Percentiles rank a stretch among this genome's conserved stretches.
Evolutionary conservation across 495 filamentous ascomycete species (phyloP).

Genomic region (Letharia lupina): DNA sequence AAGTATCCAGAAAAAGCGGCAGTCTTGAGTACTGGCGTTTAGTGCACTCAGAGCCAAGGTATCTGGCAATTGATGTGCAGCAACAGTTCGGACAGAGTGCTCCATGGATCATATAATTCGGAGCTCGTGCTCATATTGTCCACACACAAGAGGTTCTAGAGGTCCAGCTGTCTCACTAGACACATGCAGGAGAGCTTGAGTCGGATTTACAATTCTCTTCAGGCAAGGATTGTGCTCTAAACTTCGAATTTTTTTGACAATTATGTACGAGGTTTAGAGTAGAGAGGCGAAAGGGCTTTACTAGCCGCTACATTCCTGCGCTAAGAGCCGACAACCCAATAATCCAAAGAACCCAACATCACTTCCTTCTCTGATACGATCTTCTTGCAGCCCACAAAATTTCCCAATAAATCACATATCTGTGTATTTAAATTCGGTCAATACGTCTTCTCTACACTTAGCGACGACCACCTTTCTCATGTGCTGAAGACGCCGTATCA

Average conservation of each 20-base stretch:
- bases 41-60: neutral
- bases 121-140: neutral
- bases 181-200: neutral
- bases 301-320: slow-evolving; percentile 4
- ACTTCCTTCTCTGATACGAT: neutral
- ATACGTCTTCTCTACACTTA: neutral
- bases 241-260: neutral
- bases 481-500: neutral
- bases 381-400: neutral
- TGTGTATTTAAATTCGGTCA: neutral
- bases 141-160: neutral
- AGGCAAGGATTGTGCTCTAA: neutral
- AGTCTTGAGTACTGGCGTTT: neutral
- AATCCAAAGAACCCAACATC: slow-evolving; percentile 2
- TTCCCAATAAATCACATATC: neutral
- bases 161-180: neutral
- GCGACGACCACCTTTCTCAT: neutral
- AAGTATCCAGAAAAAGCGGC: neutral
- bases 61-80: neutral
- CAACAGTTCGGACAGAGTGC: neutral
- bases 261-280: neutral
- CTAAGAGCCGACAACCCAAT: slow-evolving; percentile 6
- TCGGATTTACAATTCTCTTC: neutral
- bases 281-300: too few species aligned
- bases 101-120: neutral